These are phyloP conservation scores for Penicilliopsis zonata DNA, from an alignment of 495 filamentous ascomycete genomes.

Conservation along the genomic window DNA sequence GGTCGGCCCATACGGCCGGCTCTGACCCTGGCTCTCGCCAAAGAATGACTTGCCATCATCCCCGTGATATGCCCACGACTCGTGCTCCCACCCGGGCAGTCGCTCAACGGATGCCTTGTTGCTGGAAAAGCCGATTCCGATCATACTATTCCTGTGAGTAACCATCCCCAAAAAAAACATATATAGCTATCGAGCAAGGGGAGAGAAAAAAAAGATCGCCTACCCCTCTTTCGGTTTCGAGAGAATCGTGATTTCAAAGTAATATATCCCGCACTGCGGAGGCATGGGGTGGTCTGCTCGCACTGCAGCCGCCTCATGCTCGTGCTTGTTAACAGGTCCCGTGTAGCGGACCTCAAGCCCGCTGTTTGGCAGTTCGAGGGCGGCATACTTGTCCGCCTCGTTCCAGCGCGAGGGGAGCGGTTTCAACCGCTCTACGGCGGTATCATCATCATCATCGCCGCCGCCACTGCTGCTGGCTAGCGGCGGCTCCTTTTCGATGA, in stretches of 20 bases:
- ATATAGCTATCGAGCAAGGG: constrained; percentile 1
- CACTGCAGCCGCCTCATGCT: constrained; percentile 77
- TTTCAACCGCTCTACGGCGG: constrained; percentile 23
- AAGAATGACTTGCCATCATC: constrained; percentile 88
- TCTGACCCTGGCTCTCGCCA: constrained; percentile 48
- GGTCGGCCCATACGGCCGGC: constrained; percentile 63
- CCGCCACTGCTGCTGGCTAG: no score
- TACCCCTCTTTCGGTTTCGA: constrained; percentile 83
- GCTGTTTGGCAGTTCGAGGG: constrained; percentile 61
- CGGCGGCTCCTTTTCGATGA: constrained; percentile 66
- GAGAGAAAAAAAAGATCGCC: constrained; percentile 19
- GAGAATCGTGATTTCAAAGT: constrained; percentile 86
- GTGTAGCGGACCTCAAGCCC: constrained; percentile 70
- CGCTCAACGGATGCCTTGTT: constrained; percentile 63
- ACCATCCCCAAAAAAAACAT: constrained; percentile 2
- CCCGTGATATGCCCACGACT: constrained; percentile 96
- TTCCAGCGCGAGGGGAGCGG: constrained; percentile 79
- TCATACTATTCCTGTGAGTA: constrained; percentile 43
- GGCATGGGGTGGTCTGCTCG: constrained; percentile 86
- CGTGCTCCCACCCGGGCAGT: constrained; percentile 87
- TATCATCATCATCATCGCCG: constrained; percentile 46
- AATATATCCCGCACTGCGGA: constrained; percentile 87
- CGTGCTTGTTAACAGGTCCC: constrained; percentile 46
- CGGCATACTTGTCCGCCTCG: constrained; percentile 58
- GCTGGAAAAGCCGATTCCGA: constrained; percentile 80